These are phyloP conservation scores for Daedaleopsis sinensis DNA, from an alignment of 768 basidiomycete species.

Conservation along the genomic window DNA sequence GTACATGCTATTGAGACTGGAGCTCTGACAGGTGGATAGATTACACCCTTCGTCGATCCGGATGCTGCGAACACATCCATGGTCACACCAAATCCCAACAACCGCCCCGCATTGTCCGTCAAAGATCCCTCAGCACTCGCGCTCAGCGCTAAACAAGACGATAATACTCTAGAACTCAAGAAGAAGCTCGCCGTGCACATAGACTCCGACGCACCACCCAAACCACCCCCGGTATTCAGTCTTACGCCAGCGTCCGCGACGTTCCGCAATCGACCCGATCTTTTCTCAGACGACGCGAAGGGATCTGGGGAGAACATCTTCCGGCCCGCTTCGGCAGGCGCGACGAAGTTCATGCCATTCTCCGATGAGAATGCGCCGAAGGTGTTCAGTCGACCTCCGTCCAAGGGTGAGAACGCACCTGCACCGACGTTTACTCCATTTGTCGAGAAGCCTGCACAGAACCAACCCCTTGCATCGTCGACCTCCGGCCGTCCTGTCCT, in stretches of 20 bases:
- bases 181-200: conserved; percentile 14
- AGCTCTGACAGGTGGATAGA: conserved; percentile 40
- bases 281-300: conserved; percentile 15
- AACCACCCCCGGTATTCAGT: conserved; percentile 58
- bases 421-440: conserved; percentile 43
- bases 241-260: conserved; percentile 52
- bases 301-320: conserved; percentile 11
- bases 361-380: conserved; percentile 46
- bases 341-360: conserved; percentile 39
- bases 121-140: conserved; percentile 41
- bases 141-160: conserved; percentile 22
- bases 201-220: conserved; percentile 7
- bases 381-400: conserved; percentile 74
- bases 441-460: conserved; percentile 24
- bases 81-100: conserved; percentile 30
- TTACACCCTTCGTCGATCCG: conserved; percentile 66
- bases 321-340: conserved; percentile 7
- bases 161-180: conserved; percentile 14
- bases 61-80: conserved; percentile 48
- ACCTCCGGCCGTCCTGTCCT: conserved; percentile 12
- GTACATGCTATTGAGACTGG: not conserved
- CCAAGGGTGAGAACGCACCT: conserved; percentile 39
- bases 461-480: conserved; percentile 5
- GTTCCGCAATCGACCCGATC: conserved; percentile 14
- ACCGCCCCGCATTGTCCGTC: conserved; percentile 49